Base-by-base conservation (phyloP, 495 filamentous ascomycete genomes). In the Cercophora sp. region DNA sequence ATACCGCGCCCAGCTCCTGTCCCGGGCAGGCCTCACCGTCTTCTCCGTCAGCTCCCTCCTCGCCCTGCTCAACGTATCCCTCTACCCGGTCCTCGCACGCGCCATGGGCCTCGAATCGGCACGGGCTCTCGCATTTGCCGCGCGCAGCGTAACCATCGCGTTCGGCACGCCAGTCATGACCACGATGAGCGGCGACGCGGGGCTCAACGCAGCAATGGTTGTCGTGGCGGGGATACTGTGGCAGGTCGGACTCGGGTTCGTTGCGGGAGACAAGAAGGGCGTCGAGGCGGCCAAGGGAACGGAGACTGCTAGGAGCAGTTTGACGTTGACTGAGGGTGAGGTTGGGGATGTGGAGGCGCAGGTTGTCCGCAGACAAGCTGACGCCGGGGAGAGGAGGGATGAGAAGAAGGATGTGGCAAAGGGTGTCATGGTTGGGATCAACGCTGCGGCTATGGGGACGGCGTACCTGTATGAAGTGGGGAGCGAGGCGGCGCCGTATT, bases 401-500 rank as follows among this genome's bases (percentile, higher is more conserved):
- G 67, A 70, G 10, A 63, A 60, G 4, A 22, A 43, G 8, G 61
- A 64, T 1, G 68, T 77, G 9, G 71, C 71, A 4, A 66, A 71
- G 8, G 75, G 75, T 35, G 61, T 76, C 8, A 70, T 70, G 2
- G 64, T 75, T 35, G 75, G 75, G 23, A 70, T 76, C 54, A 78
- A 78, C 52, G 70, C 72, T 2, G 75, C 75, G 19, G 75, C 75
- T 2, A 78, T 78, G 74, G 75, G 75, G 8, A 75, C 74, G 8
- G 66, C 75, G 1, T 69, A 74, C 35, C 55, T 78, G 20, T 76
- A 77, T 26, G 75, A 77, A 52, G 57, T 61, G 6, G 55, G 67
- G 25, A 75, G 71, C 54, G 68, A 67, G n/a, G 71, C 73, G 13
- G 71, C 68, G 11, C 73, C 75, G 24, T 74, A 74, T 29, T 71